Percentiles rank a stretch among this genome's conserved stretches.
These are phyloP conservation scores for Pseudotulostoma volvatum DNA, from an alignment of 495 filamentous ascomycete genomes.

Conservation along the genomic window DNA sequence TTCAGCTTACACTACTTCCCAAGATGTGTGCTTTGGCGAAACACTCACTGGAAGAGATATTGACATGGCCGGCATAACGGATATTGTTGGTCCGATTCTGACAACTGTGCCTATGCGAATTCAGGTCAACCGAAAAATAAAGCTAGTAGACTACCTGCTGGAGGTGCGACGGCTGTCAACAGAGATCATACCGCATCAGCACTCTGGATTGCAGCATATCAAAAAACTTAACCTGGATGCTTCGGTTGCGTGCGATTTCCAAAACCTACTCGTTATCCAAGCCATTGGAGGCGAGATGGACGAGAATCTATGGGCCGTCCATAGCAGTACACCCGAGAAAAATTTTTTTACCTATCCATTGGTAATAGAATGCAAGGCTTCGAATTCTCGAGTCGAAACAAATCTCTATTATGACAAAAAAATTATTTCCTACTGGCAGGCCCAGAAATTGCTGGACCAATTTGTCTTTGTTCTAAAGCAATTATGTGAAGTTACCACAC, in stretches of 20 bases:
- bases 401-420: conserved; percentile 25
- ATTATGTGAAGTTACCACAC: conserved; percentile 1
- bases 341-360: conserved; percentile 37
- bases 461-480: conserved; percentile 9
- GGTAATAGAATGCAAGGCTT: conserved; percentile 29
- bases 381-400: conserved; percentile 13
- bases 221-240: conserved; percentile 21
- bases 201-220: conserved; percentile 28
- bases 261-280: conserved; percentile 44
- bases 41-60: conserved; percentile 39
- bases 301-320: conserved; percentile 22
- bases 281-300: conserved; percentile 16
- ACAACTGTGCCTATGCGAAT: conserved; percentile 35
- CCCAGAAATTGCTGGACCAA: conserved; percentile 17
- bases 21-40: conserved; percentile 39
- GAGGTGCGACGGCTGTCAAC: conserved; percentile 25
- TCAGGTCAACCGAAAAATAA: conserved; percentile 20
- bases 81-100: conserved; percentile 37
- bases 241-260: conserved; percentile 42
- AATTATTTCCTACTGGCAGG: conserved; percentile 21
- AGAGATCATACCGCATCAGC: conserved; percentile 35
- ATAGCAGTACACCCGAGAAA: conserved; percentile 28
- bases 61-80: conserved; percentile 29
- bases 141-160: conserved; percentile 24
- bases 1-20: conserved; percentile 24